Evolutionary conservation across 2,329 filamentous ascomycete genomes (phyloP), one percentile per base, ranked within the genome.

Genomic region (Fusarium neocosmosporiellum): DNA sequence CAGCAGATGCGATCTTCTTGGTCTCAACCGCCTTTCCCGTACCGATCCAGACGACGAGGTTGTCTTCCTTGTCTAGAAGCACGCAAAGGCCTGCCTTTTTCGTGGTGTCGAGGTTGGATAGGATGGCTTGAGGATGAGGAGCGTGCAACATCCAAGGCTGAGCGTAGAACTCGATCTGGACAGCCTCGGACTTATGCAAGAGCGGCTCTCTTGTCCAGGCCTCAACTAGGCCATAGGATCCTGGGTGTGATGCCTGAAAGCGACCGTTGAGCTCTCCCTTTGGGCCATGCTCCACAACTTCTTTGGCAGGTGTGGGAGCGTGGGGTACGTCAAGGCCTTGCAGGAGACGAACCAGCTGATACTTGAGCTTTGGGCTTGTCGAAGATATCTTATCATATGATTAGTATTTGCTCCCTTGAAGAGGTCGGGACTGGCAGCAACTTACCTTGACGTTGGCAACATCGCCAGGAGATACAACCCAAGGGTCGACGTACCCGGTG

Each of bases 401-500:
- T 55, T 1, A 55, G 53, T 4, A 3, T 27, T 9, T 55, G 9
- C 2, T 14, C 22, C 7, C 13, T 11, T 27, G 8, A 1, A 16
- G 18, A 2, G 9, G 1, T 0, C 3, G 4, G 20, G 4, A 8
- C 3, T 16, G 6, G 8, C 2, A 1, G 8, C 7, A 11, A 1
- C n/a, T 18, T 24, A 37, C 53, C 16, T 57, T 57, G 2, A 37
- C 33, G 16, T 57, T 24, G 22, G 53, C 53, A 18, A 57, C 33
- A 10, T 37, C 53, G 3, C 33, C 53, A 13, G 53, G 53, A 18
- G 53, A 57, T 1, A 57, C 33, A 18, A 57, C 22, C 53, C 63
- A 66, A 33, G 67, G 59, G 11, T 66, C 67, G 13, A 63, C 59
- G 36, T 66, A 66, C 8, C 67, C 67, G 9, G 50, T 69, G 20